Percentiles rank a stretch among this genome's conserved stretches.
Evolutionary conservation across 495 filamentous ascomycete species (phyloP).

Genomic region (Neurospora sp.): DNA sequence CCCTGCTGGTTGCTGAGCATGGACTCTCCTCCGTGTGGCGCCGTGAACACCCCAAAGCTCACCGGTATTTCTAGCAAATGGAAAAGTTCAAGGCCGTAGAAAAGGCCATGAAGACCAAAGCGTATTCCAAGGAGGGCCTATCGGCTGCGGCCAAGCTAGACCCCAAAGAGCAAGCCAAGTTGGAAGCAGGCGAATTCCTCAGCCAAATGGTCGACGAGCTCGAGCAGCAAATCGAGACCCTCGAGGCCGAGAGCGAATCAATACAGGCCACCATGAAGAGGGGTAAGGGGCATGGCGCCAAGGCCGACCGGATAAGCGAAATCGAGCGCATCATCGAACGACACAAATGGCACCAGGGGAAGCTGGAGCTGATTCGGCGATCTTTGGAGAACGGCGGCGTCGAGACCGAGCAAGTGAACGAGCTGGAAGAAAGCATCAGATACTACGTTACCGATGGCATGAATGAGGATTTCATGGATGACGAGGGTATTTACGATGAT

Average conservation of each 20-base stretch:
- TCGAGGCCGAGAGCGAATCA: conserved; percentile 83
- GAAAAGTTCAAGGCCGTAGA: conserved; percentile 99
- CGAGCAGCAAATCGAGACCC: conserved; percentile 79
- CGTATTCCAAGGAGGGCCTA: conserved; percentile 95
- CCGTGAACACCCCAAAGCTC: conserved; percentile 6
- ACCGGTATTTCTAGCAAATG: conserved; percentile 68
- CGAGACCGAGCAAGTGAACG: conserved; percentile 73
- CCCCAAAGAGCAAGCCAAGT: conserved; percentile 87
- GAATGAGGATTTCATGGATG: conserved; percentile 79
- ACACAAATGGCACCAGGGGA: conserved; percentile 92
- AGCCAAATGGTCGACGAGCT: conserved; percentile 84
- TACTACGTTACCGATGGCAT: conserved; percentile 91
- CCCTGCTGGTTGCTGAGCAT: neutral
- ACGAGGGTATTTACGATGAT: conserved; percentile 89
- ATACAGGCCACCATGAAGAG: conserved; percentile 88
- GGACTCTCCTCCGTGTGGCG: neutral
- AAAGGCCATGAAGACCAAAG: conserved; percentile 99
- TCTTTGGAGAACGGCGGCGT: conserved; percentile 87
- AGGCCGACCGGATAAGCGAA: conserved; percentile 77
- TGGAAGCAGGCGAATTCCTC: conserved; percentile 76
- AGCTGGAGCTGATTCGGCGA: conserved; percentile 82
- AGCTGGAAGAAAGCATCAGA: conserved; percentile 80
- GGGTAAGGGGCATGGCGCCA: conserved; percentile 72
- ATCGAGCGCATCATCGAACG: conserved; percentile 76
- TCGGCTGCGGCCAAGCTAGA: conserved; percentile 85